Evolutionary conservation across 805 yeast species (phyloP), one percentile per base, ranked within the genome.

Genomic region (Metschnikowia noctiluminum): DNA sequence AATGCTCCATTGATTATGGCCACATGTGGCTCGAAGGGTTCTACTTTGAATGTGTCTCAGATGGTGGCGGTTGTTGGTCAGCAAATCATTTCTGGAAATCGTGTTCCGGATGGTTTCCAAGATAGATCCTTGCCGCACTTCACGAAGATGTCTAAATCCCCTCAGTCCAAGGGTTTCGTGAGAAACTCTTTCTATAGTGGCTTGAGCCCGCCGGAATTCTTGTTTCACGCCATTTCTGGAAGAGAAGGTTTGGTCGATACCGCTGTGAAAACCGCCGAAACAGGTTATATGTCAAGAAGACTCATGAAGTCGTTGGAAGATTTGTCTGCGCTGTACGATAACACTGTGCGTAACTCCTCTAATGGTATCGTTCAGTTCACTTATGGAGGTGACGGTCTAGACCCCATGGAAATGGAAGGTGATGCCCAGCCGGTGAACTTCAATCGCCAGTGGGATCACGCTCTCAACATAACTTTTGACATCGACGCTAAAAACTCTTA

Each of bases 31-130:
- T 92, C 98, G 38, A 94, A 94, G 69, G 99, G 99, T 70, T 94
- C 98, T 36, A 90, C 97, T 0, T 79, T 95, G 54, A 94, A 94
- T 68, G 99, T 94, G 30, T 94, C 99, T 12, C 99, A 94, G 75
- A 94, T 94, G 99, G 98, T 94, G 78, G 99, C 99, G 0, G 97
- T 92, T 65, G 99, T 94, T 28, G 99, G 99, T 47, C 99, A 94
- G 73, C 99, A 94, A 71, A 94, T 94, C 74, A 94, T 94, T 59
- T 85, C 96, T 4, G 99, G 99, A 69, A 88, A 89, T 65, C 96
- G 99, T 80, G 99, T 94, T 53, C 98, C 99, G 26, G 96, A 94
- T 77, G 99, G 99, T n/a, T 94, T 94, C 79, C 98, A 94, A 69
- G 98, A 94, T 71, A 84, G 99, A 70, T 89, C 99, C 0, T 74